Evolutionary conservation across 106 monocot genomes (phyloP).

Genomic region (Dendrobium officinale): DNA sequence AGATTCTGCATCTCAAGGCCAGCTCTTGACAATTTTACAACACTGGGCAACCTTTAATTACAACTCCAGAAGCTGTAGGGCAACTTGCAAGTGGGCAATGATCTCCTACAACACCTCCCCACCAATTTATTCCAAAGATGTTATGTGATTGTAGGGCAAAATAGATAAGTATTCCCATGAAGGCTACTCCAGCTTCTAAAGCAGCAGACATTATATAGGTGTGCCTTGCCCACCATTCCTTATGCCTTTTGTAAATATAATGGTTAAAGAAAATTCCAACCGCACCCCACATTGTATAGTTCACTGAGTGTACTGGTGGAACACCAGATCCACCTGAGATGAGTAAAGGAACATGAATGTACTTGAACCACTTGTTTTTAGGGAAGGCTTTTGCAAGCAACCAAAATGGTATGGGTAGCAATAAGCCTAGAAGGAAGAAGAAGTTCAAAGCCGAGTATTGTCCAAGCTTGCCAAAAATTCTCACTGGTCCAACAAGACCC

Average conservation of each 20-base stretch:
- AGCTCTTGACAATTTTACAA: neutral
- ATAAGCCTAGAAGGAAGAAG: conserved; percentile 60
- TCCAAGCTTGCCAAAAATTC: conserved; percentile 60
- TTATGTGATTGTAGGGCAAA: conserved; percentile 40
- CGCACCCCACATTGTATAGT: conserved; percentile 67
- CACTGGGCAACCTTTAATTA: conserved; percentile 30
- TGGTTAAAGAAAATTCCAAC: conserved; percentile 61
- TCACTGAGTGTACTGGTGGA: conserved; percentile 56
- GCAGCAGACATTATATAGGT: conserved; percentile 76
- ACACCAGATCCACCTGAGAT: conserved; percentile 41
- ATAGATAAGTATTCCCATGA: conserved; percentile 76
- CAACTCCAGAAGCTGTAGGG: conserved; percentile 44
- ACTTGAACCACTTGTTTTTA: conserved; percentile 42
- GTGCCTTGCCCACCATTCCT: conserved; percentile 79
- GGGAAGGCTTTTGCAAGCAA: conserved; percentile 37
- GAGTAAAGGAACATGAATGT: conserved; percentile 70
- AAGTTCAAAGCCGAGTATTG: conserved; percentile 32
- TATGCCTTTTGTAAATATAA: conserved; percentile 41
- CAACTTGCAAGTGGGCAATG: conserved; percentile 58
- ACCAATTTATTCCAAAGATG: conserved; percentile 35
- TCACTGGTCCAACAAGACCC: conserved; percentile 69
- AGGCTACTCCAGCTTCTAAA: conserved; percentile 74
- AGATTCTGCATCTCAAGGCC: no score
- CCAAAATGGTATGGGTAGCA: conserved; percentile 73
- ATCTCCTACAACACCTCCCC: conserved; percentile 30